Base-by-base conservation (phyloP, 768 basidiomycete species). In the Thelephora aurantiotincta region DNA sequence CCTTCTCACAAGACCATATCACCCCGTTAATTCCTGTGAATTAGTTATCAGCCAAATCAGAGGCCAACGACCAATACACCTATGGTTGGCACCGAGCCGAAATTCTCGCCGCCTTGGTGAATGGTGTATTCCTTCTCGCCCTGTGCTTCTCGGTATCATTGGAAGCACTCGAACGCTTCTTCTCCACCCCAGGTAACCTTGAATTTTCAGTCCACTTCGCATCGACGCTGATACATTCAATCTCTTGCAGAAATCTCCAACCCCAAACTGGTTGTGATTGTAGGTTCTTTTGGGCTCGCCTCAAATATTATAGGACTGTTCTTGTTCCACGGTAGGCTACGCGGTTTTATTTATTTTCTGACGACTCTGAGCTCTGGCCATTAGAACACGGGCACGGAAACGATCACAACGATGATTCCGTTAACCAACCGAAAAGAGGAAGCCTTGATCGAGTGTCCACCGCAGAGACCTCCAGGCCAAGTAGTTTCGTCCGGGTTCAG, bases 61-160 rank as follows among this genome's bases (percentile, higher is more conserved):
- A 75, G 23, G 67, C 65, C 30, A 77, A 83, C 64, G 74, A 83
- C 23, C 75, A 80, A 44, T 96, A 96, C 64, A 91, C 94, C 4
- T 98, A 98, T 61, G 94, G 93, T n/a, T 98, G 93, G 94, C 93
- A 98, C 64, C 74, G 96, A 52, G 96, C 96, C 14, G 93, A 96
- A 60, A 93, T 96, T 51, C 74, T 97, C 6, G 93, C 92, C 18
- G 96, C 96, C 0, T 72, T 98, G 41, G 67, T 98, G 54, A 99
- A 99, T 57, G 96, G 96, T 45, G 91, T 98, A 48, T 98, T 98
- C 69, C 76, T 99, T 5, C 74, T 97, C 37, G 96, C 96, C 0
- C 76, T 98, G 0, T 99, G 96, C 66, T 92, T 98, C 65, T 91
- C 92, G 5, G 97, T 99, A 54, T 81, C 76, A 42, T 67, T 98